Evolutionary conservation across 1,284 basidiomycete species (phyloP).

Genomic region (Cutaneotrichosporon arboriforme): DNA sequence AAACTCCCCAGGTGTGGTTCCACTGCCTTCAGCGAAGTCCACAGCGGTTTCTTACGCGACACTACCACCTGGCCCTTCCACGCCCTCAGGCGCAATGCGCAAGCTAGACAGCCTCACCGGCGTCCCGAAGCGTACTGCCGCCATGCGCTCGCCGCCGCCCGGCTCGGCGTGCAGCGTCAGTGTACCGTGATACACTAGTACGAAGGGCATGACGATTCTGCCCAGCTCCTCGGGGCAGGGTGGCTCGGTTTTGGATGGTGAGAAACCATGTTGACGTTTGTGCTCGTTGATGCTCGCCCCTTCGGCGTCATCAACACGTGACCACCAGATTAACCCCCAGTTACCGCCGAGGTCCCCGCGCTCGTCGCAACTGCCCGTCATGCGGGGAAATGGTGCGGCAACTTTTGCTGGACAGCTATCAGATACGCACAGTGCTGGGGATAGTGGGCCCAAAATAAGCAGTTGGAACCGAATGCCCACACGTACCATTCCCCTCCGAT

Average conservation of each 20-base stretch:
- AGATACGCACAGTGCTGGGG: not conserved
- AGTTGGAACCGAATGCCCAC: not conserved
- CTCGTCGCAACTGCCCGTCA: too few species aligned
- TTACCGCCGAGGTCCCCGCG: too few species aligned
- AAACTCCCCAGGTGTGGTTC: constrained; percentile 6
- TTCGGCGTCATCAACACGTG: too few species aligned
- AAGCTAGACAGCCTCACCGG: constrained; percentile 8
- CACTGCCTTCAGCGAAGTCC: constrained; percentile 2
- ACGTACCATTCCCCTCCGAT: too few species aligned
- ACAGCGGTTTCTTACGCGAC: constrained; percentile 15
- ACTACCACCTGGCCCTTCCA: not conserved
- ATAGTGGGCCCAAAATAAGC: too few species aligned
- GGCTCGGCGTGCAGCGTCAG: constrained; percentile 6
- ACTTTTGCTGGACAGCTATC: not conserved
- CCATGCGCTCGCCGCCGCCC: not conserved
- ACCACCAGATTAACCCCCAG: too few species aligned
- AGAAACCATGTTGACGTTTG: too few species aligned
- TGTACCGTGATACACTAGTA: constrained; percentile 16
- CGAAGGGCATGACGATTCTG: too few species aligned
- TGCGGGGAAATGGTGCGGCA: too few species aligned
- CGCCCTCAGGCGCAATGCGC: constrained; percentile 8
- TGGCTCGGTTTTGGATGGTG: too few species aligned
- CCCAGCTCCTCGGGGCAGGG: too few species aligned
- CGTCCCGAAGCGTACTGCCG: constrained; percentile 7
- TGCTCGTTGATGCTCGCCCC: too few species aligned